A percentile compares a stretch with the other conserved stretches of the same genome.
Evolutionary conservation across 2,329 filamentous ascomycete species (phyloP).

Genomic region (Leptographium wingfieldii): DNA sequence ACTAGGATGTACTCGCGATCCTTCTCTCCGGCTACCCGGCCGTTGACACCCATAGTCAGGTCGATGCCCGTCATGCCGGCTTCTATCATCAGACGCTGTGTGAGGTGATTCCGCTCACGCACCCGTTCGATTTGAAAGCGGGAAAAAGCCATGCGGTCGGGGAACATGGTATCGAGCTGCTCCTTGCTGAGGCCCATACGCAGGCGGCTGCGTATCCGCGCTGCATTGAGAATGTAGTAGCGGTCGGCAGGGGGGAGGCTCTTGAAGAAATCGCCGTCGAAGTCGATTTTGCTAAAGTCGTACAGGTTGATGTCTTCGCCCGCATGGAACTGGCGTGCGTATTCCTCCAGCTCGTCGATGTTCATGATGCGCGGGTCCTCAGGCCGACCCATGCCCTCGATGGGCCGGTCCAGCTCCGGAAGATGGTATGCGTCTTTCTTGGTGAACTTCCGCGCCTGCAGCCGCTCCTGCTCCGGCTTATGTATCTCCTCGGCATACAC

Average conservation of each 20-base stretch:
- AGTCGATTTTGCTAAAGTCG: constrained; percentile 98
- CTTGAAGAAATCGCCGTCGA: constrained; percentile 88
- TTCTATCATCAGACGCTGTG: constrained; percentile 86
- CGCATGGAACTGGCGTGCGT: constrained; percentile 80
- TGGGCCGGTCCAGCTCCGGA: constrained; percentile 66
- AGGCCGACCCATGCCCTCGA: constrained; percentile 75
- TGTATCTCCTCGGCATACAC: constrained; percentile 87
- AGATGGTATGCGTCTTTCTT: constrained; percentile 94
- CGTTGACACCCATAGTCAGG: constrained; percentile 51
- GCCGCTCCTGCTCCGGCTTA: constrained; percentile 65
- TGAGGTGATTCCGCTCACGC: constrained; percentile 82
- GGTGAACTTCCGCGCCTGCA: constrained; percentile 63
- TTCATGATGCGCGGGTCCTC: constrained; percentile 96
- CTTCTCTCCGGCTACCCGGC: constrained; percentile 68
- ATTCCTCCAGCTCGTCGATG: constrained; percentile 83
- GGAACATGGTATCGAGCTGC: constrained; percentile 92
- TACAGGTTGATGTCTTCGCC: constrained; percentile 88
- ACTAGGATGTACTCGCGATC: constrained; percentile 92
- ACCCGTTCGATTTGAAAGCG: constrained; percentile 94
- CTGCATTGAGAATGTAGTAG: constrained; percentile 96
- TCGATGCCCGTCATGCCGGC: constrained; percentile 78
- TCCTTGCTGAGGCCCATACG: constrained; percentile 96
- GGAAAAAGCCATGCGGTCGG: constrained; percentile 93
- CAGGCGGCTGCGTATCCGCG: constrained; percentile 71
- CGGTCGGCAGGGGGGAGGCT: constrained; percentile 80